Evolutionary conservation across 345 rosid species (phyloP).

Genomic region (Aethionema arabicum): DNA sequence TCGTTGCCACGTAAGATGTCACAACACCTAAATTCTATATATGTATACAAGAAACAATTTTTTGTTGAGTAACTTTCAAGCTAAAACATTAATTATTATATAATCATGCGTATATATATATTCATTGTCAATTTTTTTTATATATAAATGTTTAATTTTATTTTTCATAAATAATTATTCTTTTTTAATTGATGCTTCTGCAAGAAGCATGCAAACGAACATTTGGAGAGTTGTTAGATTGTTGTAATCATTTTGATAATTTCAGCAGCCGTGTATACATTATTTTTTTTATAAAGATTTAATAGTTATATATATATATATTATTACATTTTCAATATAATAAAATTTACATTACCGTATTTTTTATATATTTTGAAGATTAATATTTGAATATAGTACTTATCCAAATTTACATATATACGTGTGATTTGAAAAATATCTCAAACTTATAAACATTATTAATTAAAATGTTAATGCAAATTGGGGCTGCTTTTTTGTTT

Average conservation of each 20-base stretch:
- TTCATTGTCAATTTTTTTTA: slow-evolving; percentile 22
- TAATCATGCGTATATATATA: slow-evolving; percentile 22
- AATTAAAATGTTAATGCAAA: too few relatives aligned
- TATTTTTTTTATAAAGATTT: neutral
- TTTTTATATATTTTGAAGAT: too few relatives aligned
- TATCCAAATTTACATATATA: too few relatives aligned
- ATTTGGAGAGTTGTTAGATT: slow-evolving; percentile 36
- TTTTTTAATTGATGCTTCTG: slow-evolving; percentile 20
- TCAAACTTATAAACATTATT: too few relatives aligned
- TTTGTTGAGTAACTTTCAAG: slow-evolving; percentile 33
- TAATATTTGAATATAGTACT: too few relatives aligned
- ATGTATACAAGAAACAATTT: slow-evolving; percentile 23
- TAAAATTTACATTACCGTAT: too few relatives aligned
- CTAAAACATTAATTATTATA: slow-evolving; percentile 26
- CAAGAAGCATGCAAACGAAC: slow-evolving; percentile 31
- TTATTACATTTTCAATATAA: too few relatives aligned
- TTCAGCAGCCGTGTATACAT: slow-evolving; percentile 4
- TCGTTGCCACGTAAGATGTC: slow-evolving; percentile 23
- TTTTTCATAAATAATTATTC: neutral
- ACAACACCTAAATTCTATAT: slow-evolving; percentile 34
- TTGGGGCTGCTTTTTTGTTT: too few relatives aligned
- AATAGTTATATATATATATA: too few relatives aligned
- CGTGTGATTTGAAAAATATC: too few relatives aligned
- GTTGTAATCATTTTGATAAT: slow-evolving; percentile 30
- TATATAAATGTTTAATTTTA: neutral